Conservation (phyloP, 2,329 filamentous ascomycete genomes). For the Sordariomycetes sp. region DNA sequence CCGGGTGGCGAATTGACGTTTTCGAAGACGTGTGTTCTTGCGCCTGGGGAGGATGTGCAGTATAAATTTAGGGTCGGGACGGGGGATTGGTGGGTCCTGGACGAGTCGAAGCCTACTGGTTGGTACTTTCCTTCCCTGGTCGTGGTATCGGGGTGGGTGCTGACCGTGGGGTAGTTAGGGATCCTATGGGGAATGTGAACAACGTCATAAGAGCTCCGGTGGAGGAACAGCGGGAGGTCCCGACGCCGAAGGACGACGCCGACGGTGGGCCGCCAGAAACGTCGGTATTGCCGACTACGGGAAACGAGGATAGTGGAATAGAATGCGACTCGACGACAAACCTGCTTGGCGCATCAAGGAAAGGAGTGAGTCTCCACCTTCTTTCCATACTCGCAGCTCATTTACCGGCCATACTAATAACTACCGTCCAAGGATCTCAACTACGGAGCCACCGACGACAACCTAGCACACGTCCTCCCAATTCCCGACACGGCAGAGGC, state of each 20-base stretch:
- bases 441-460: background rate
- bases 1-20: conserved; percentile 44
- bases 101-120: conserved; percentile 50
- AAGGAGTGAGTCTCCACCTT: background rate
- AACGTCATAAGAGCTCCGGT: conserved; percentile 22
- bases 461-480: background rate
- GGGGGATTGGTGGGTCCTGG: conserved; percentile 57
- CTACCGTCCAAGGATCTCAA: background rate
- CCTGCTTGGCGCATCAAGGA: background rate
- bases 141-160: background rate
- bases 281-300: background rate
- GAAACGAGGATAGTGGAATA: background rate
- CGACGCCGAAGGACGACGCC: background rate
- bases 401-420: background rate
- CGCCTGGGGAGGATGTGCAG: conserved; percentile 47
- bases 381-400: background rate
- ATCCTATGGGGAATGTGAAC: conserved; percentile 32
- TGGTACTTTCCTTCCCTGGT: conserved; percentile 12
- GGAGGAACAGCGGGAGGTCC: background rate
- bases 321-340: background rate
- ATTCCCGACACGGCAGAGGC: background rate
- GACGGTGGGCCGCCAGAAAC: background rate
- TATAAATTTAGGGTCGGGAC: conserved; percentile 63
- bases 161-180: conserved; percentile 16
- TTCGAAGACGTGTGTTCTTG: conserved; percentile 37